Evolutionary conservation across 2,329 filamentous ascomycete genomes (phyloP).

Genomic region (Penicillium sp.): DNA sequence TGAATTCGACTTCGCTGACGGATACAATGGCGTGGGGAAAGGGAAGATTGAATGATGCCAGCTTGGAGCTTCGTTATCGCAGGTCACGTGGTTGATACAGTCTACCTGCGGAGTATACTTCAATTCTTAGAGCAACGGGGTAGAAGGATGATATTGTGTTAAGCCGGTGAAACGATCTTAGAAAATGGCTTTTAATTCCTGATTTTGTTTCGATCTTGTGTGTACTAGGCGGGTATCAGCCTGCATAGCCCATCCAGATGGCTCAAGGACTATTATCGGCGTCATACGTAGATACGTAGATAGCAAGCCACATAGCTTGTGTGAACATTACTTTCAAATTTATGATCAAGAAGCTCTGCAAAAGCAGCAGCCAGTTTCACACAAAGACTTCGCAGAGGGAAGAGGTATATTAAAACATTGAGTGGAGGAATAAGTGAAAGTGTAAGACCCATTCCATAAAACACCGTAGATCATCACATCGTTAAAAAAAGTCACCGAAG

Average conservation of each 20-base stretch:
- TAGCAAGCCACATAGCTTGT: neutral
- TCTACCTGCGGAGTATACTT: constrained; percentile 2
- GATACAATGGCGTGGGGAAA: constrained; percentile 18
- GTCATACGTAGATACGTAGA: too few relatives aligned
- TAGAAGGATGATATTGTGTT: neutral
- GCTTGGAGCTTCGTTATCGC: constrained; percentile 29
- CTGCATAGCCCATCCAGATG: too few relatives aligned
- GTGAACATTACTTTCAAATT: neutral
- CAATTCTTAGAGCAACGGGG: neutral
- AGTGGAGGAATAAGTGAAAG: constrained; percentile 12
- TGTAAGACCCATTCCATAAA: constrained; percentile 1
- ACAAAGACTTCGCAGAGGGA: constrained; percentile 3
- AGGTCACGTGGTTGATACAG: constrained; percentile 20
- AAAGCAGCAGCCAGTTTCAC: neutral
- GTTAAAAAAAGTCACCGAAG: neutral
- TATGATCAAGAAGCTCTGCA: neutral
- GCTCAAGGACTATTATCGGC: too few relatives aligned
- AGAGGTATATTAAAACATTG: constrained; percentile 12
- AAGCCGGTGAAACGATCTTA: neutral
- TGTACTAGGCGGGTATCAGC: too few relatives aligned
- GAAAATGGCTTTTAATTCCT: neutral
- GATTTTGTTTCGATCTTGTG: neutral
- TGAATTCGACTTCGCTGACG: neutral
- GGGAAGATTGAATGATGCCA: constrained; percentile 23
- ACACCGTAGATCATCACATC: constrained; percentile 12